Conservation (phyloP, 2,329 filamentous ascomycete species). For the Scedosporium aurantiacum region DNA sequence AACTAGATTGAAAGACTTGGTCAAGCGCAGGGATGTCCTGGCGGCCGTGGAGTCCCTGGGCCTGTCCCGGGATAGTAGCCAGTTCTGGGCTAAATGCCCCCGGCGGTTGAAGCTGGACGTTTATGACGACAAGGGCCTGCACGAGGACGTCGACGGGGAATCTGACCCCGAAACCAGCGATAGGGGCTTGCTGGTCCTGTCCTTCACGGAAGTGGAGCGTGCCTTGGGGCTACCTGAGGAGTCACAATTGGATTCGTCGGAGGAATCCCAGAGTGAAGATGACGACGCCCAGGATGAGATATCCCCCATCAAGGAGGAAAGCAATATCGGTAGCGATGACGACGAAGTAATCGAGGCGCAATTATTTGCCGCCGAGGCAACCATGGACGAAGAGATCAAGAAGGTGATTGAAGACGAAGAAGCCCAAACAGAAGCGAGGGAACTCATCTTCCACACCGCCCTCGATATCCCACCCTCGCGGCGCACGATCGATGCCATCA, state of each 20-base stretch:
- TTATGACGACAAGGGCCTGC: conserved; percentile 20
- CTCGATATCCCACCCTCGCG: conserved; percentile 26
- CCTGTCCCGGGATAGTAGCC: conserved; percentile 22
- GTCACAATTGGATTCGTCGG: background rate
- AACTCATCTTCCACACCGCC: conserved; percentile 30
- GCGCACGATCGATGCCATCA: conserved; percentile 24
- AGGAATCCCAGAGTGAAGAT: background rate
- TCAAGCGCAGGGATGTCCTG: conserved; percentile 34
- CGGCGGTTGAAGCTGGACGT: conserved; percentile 39
- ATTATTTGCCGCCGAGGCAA: conserved; percentile 8
- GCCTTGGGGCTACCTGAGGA: background rate
- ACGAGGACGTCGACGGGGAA: conserved; percentile 11
- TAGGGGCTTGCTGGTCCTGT: background rate
- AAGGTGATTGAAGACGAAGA: conserved; percentile 18
- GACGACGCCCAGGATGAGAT: conserved; percentile 12
- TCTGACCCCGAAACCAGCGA: background rate
- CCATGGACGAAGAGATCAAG: conserved; percentile 9
- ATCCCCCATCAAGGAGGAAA: conserved; percentile 13
- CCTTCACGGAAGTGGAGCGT: background rate
- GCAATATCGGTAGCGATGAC: conserved; percentile 14
- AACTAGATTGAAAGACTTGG: conserved; percentile 18
- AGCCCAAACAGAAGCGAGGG: conserved; percentile 27
- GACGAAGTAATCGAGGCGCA: conserved; percentile 8
- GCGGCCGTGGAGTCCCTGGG: conserved; percentile 38
- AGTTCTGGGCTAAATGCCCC: conserved; percentile 37